Conservation (phyloP, 441 rosid species). For the Adansonia madagascariensis region DNA sequence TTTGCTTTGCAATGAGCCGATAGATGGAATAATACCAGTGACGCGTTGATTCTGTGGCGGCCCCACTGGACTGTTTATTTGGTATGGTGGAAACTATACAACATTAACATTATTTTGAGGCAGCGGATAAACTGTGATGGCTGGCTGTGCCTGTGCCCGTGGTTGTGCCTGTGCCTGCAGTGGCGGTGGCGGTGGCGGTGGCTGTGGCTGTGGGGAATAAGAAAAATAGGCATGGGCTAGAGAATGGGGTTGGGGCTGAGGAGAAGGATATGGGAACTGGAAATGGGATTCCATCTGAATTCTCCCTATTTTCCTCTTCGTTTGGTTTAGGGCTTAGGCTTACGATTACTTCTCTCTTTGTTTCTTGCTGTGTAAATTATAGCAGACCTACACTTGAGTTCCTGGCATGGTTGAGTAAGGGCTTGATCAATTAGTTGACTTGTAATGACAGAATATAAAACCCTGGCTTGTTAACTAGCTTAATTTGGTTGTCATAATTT, state of each 20-base stretch:
- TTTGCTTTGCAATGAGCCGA: neutral
- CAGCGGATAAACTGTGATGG: neutral
- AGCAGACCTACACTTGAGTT: neutral
- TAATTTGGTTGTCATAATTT: neutral
- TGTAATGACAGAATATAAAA: constrained; percentile 13
- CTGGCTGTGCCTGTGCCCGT: neutral
- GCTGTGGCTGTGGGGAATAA: neutral
- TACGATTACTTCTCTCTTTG: neutral
- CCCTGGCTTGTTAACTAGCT: constrained; percentile 12
- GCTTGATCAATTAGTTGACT: constrained; percentile 15
- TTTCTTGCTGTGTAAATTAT: neutral
- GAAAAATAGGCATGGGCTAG: neutral
- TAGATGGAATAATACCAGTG: neutral
- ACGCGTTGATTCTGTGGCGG: neutral
- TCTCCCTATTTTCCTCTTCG: constrained; percentile 25
- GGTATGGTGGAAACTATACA: neutral
- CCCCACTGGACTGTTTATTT: neutral
- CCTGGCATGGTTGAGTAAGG: constrained; percentile 12
- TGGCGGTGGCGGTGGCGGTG: too few species aligned
- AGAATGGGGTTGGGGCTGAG: neutral
- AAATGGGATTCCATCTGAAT: constrained; percentile 5
- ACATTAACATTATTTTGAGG: neutral
- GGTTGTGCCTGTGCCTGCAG: too few species aligned
- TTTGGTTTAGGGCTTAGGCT: neutral
- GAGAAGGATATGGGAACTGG: neutral